A percentile compares a stretch with the other conserved stretches of the same genome.
Evolutionary conservation across 129 eudicot species (phyloP).

Genomic region (Arctium minus): DNA sequence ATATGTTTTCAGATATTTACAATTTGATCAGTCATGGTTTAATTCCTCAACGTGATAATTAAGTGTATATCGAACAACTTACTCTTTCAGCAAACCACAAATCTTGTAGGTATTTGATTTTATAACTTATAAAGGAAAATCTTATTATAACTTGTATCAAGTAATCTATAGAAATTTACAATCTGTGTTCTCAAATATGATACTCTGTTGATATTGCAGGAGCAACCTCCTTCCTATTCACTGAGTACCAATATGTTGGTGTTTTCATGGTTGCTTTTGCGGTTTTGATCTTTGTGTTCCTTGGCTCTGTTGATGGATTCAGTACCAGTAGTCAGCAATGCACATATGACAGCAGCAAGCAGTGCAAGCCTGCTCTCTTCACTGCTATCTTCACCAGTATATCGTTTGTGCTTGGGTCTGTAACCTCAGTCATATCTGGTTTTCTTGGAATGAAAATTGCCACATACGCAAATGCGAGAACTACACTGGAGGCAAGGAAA

Average conservation of each 20-base stretch:
- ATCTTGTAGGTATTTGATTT: not conserved
- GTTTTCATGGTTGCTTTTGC: constrained; percentile 86
- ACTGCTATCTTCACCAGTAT: constrained; percentile 79
- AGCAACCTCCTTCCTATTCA: constrained; percentile 81
- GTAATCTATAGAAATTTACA: not conserved
- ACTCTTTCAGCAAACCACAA: not conserved
- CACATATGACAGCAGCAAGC: constrained; percentile 53
- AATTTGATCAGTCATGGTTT: not conserved
- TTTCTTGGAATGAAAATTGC: constrained; percentile 96
- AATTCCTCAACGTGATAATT: not conserved
- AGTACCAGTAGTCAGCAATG: constrained; percentile 60
- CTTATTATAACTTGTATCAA: not conserved
- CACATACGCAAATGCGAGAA: constrained; percentile 88
- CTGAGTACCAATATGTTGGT: constrained; percentile 85
- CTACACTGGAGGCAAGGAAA: constrained; percentile 90
- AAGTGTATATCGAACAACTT: not conserved
- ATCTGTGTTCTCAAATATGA: not conserved
- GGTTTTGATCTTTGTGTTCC: constrained; percentile 73
- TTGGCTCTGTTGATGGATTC: constrained; percentile 87
- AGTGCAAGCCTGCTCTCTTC: constrained; percentile 88
- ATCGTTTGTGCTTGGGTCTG: constrained; percentile 79
- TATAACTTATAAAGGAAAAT: not conserved
- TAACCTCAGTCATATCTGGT: constrained; percentile 78
- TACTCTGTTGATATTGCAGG: constrained; percentile 39
- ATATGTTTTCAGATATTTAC: not conserved